Base-by-base conservation (phyloP, 495 filamentous ascomycete species). In the Neurospora terricola region DNA sequence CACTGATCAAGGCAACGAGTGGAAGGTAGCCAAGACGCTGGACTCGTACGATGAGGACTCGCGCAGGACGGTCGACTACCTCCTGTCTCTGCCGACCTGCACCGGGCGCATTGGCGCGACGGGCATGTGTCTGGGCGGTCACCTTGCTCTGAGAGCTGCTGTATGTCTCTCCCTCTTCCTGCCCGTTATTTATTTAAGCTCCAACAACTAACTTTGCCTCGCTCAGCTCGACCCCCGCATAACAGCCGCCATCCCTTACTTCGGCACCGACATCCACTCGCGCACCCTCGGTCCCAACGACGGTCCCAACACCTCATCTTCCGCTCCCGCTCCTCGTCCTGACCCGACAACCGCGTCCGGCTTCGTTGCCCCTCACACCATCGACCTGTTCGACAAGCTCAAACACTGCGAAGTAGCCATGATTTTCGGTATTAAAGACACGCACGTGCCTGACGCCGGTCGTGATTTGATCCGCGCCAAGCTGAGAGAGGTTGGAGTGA, bases 61-160 rank as follows among this genome's bases (percentile, higher is more conserved):
- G 30, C 86, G 82, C 30, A 84, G 93, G 48, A 84, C 88, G n/a
- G 90, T 98, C 70, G 88, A 92, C 80, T 83, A 88, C 73, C 89
- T 98, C 7, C 82, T 96, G 54, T 86, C 86, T 16, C 86, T 97
- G 12, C 84, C 86, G 9, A 97, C 93, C 27, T 97, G 94, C 81
- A 97, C 90, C 30, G 94, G 95, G 39, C 88, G 88, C 12, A 89
- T 98, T 71, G 95, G 95, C 54, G 84, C 92, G 3, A 97, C 94
- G 9, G 95, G 95, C 39, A 98, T 98, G 95, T 97, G 95, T 81
- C 89, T 98, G 4, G 95, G 95, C 70, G 95, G 95, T 5, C 95
- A 98, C 80, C 87, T 97, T 30, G 91, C 95, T 48, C 92, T 93
- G 76, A 89, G 95, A 70, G 93, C 92, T 77, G 93, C 90, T 99